Conservation (phyloP, 2,329 filamentous ascomycete species). For the Nothophaeocryptopus gaeumannii region DNA sequence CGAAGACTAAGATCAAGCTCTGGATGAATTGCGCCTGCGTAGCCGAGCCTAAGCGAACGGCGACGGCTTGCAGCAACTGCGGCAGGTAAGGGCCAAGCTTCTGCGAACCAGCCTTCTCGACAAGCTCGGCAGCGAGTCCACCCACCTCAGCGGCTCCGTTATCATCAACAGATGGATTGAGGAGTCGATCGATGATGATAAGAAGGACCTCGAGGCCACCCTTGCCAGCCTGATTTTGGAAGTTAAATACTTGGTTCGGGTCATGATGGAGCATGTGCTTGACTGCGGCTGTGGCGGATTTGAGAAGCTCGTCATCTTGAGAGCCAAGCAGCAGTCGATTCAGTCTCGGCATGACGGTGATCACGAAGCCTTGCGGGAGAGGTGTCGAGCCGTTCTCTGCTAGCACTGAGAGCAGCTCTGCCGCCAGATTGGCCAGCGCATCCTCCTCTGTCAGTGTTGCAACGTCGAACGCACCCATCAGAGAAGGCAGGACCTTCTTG, state of each 20-base stretch:
- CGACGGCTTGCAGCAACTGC: constrained; percentile 85
- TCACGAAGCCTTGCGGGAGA: constrained; percentile 81
- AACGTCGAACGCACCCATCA: constrained; percentile 86
- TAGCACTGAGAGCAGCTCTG: constrained; percentile 77
- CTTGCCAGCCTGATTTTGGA: constrained; percentile 75
- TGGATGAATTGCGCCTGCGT: constrained; percentile 89
- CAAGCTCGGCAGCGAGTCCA: constrained; percentile 86
- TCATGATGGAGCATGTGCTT: constrained; percentile 90
- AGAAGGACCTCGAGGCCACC: constrained; percentile 85
- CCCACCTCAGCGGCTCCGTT: constrained; percentile 95
- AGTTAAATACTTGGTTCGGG: constrained; percentile 82
- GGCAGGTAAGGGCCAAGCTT: constrained; percentile 85
- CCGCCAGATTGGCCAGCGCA: constrained; percentile 79
- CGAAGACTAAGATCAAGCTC: constrained; percentile 92
- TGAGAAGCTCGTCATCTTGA: constrained; percentile 81
- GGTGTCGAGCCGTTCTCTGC: constrained; percentile 81
- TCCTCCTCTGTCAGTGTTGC: constrained; percentile 81
- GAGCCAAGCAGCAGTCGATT: constrained; percentile 78
- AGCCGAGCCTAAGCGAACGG: constrained; percentile 76
- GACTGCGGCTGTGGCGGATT: constrained; percentile 79
- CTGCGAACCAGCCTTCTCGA: constrained; percentile 91
- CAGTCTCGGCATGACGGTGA: constrained; percentile 81
- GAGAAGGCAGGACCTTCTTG: constrained; percentile 77
- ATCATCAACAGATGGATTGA: constrained; percentile 82
- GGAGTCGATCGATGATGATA: constrained; percentile 85